phyloP scores from a whole-genome alignment of 1,284 basidiomycete species.

The Amylostereum areolatum region DNA sequence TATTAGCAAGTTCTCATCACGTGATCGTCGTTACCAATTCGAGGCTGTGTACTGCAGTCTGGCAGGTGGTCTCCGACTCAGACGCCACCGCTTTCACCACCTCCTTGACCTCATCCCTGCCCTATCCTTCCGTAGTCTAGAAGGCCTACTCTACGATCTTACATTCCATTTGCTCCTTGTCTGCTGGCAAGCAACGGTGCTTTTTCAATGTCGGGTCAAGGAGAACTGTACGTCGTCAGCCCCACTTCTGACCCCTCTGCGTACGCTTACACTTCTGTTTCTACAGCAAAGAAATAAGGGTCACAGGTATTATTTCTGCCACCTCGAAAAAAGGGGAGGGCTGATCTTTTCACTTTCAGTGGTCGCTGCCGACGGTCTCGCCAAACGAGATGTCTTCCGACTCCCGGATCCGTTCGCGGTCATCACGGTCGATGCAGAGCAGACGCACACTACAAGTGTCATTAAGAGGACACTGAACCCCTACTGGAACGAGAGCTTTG shows the following conservation, averaged over 20 bases:
- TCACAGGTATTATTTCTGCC: conserved; percentile 23
- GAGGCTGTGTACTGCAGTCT: too few species aligned
- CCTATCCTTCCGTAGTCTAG: too few species aligned
- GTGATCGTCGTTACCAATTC: too few species aligned
- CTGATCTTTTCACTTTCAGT: conserved; percentile 41
- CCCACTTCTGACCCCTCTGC: background rate
- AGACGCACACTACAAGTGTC: conserved; percentile 87
- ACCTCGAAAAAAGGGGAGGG: too few species aligned
- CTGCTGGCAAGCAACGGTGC: too few species aligned
- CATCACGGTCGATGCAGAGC: conserved; percentile 92
- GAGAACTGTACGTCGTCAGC: conserved; percentile 11
- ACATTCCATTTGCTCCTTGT: too few species aligned
- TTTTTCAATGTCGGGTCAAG: conserved; percentile 2
- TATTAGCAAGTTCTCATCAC: too few species aligned
- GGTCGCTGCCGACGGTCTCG: conserved; percentile 82
- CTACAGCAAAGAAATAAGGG: conserved; percentile 32
- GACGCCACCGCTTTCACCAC: too few species aligned
- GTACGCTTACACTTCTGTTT: background rate
- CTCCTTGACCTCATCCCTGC: too few species aligned
- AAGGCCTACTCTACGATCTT: too few species aligned
- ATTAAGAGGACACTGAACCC: conserved; percentile 84
- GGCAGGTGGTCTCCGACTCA: too few species aligned
- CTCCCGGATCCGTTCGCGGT: conserved; percentile 96
- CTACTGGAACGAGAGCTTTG: conserved; percentile 92
- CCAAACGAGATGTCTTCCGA: conserved; percentile 87